These are phyloP conservation scores for Mycena vulgaris DNA, from an alignment of 768 basidiomycete species.

Conservation along the genomic window DNA sequence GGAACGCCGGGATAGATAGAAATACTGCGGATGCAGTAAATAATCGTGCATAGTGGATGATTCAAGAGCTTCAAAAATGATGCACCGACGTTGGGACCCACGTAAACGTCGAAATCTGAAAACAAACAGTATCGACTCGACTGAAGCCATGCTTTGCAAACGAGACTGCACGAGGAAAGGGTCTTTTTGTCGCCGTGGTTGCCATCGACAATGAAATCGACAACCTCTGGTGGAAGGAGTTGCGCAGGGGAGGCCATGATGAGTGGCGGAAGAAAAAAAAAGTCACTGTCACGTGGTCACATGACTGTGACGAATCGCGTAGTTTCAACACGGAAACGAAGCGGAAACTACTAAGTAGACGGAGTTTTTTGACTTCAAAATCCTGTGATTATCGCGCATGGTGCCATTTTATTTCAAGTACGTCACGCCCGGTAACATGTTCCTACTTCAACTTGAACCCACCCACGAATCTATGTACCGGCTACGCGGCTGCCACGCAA, in stretches of 20 bases:
- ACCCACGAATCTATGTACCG: too few species aligned
- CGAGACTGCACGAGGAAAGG: conserved; percentile 8
- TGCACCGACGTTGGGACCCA: neutral
- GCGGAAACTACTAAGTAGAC: too few species aligned
- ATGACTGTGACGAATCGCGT: neutral
- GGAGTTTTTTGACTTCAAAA: too few species aligned
- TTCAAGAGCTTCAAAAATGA: conserved; percentile 18
- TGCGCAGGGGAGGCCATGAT: neutral
- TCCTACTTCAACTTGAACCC: too few species aligned
- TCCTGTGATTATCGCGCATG: too few species aligned
- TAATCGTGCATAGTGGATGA: conserved; percentile 17
- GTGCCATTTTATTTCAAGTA: too few species aligned
- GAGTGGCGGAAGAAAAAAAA: neutral
- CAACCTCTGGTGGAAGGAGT: conserved; percentile 7
- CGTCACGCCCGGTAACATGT: too few species aligned
- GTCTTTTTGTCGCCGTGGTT: neutral
- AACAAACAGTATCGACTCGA: conserved; percentile 26
- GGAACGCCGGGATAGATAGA: conserved; percentile 8
- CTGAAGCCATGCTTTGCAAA: conserved; percentile 21
- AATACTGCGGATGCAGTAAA: conserved; percentile 19
- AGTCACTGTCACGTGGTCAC: neutral
- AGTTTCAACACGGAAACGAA: too few species aligned
- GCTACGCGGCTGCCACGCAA: too few species aligned
- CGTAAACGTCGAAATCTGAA: conserved; percentile 24
- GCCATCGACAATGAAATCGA: conserved; percentile 10